Conservation (phyloP, 2,329 filamentous ascomycete genomes). For the Dothideomycetes sp. region DNA sequence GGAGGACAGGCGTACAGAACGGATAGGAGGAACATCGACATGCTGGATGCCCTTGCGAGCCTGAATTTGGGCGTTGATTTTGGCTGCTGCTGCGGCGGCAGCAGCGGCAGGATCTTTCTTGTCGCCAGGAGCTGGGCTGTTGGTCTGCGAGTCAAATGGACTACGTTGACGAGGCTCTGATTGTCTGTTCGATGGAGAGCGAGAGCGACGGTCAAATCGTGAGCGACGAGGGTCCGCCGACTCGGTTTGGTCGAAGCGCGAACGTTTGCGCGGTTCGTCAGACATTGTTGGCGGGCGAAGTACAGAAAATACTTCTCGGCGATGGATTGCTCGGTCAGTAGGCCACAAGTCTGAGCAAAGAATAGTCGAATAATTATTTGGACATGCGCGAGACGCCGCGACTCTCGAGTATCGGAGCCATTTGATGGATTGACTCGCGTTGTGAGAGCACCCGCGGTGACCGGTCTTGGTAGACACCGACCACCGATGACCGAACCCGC, state of each 20-base stretch:
- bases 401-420: too few species aligned
- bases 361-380: too few species aligned
- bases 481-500: too few species aligned
- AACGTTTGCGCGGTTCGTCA: slow-evolving; percentile 76
- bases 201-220: slow-evolving; percentile 85
- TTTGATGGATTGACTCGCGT: too few species aligned
- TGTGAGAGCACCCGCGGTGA: too few species aligned
- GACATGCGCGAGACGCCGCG: too few species aligned
- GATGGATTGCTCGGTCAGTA: too few species aligned
- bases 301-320: slow-evolving; percentile 5
- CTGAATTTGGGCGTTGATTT: slow-evolving; percentile 40
- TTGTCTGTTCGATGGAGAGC: slow-evolving; percentile 61
- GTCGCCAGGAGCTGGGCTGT: slow-evolving; percentile 31
- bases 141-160: slow-evolving; percentile 51
- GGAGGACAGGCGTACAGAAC: slow-evolving; percentile 39
- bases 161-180: slow-evolving; percentile 59
- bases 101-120: slow-evolving; percentile 58
- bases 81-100: slow-evolving; percentile 66
- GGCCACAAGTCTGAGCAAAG: too few species aligned
- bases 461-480: too few species aligned
- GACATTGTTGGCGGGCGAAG: slow-evolving; percentile 47
- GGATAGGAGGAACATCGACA: slow-evolving; percentile 77
- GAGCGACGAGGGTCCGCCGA: slow-evolving; percentile 59
- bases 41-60: slow-evolving; percentile 79
- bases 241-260: slow-evolving; percentile 88